Conservation (phyloP, 176 grass and related monocot genomes). For the Aechmea fasciata region DNA sequence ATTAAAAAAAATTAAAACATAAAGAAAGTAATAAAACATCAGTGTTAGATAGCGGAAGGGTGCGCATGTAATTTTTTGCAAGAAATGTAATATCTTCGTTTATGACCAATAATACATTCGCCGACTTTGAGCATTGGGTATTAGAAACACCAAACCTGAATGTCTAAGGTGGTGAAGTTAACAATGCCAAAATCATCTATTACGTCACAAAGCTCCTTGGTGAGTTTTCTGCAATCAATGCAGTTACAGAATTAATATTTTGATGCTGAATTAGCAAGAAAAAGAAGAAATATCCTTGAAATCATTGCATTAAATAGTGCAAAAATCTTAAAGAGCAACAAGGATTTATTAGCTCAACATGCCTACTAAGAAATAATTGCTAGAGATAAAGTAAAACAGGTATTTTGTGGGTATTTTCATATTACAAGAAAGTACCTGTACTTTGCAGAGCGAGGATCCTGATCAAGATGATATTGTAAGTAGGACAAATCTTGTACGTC, state of each 20-base stretch:
- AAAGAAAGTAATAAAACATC: no score
- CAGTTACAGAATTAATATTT: not conserved
- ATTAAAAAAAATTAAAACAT: no score
- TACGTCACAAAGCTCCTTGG: constrained; percentile 83
- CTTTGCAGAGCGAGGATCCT: constrained; percentile 87
- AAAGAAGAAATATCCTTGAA: not conserved
- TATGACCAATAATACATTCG: constrained; percentile 5
- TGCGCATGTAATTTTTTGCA: no score
- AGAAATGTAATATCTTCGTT: not conserved
- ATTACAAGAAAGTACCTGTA: constrained; percentile 42
- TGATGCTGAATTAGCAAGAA: not conserved
- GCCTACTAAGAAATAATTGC: not conserved
- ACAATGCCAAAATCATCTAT: constrained; percentile 72
- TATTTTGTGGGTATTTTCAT: not conserved
- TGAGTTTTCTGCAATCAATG: constrained; percentile 68
- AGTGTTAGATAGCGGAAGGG: no score
- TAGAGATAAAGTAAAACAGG: not conserved
- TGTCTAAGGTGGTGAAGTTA: constrained; percentile 87
- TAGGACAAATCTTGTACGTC: constrained; percentile 92
- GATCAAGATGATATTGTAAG: constrained; percentile 72
- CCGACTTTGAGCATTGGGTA: constrained; percentile 4
- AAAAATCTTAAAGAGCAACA: not conserved
- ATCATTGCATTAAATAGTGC: not conserved
- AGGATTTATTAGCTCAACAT: not conserved
- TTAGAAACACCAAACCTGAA: constrained; percentile 40